Evolutionary conservation across 1,284 basidiomycete species (phyloP).

Genomic region (Rhodotorula sp.): DNA sequence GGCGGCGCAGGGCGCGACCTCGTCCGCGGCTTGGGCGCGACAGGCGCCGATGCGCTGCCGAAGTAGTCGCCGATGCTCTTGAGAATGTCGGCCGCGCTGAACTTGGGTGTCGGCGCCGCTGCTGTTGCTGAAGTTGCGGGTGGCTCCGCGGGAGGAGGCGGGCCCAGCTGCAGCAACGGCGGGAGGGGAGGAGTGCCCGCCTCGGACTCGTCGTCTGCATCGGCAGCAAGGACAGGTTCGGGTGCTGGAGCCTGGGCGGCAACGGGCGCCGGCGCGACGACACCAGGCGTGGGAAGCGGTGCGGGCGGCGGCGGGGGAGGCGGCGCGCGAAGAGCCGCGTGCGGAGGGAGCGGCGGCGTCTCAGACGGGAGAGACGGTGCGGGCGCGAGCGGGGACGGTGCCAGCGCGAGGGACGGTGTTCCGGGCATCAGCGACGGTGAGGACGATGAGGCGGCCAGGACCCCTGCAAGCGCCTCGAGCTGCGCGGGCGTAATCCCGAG

Average conservation of each 20-base stretch:
- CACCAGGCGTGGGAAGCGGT: neutral
- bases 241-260: neutral
- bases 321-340: conserved; percentile 1
- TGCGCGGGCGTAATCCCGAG: conserved; percentile 10
- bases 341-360: conserved; percentile 13
- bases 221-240: too few species aligned
- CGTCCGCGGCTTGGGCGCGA: neutral
- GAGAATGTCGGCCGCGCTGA: conserved; percentile 41
- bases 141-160: neutral
- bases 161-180: conserved; percentile 8
- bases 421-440: conserved; percentile 4
- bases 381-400: neutral
- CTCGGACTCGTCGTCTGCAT: conserved; percentile 17
- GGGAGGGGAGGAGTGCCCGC: conserved; percentile 33
- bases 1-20: neutral
- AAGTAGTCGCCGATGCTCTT: conserved; percentile 43
- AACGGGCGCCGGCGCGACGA: neutral
- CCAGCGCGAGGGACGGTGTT: neutral
- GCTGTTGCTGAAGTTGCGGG: neutral
- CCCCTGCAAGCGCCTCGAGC: conserved; percentile 12
- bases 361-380: conserved; percentile 5
- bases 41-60: neutral
- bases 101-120: neutral
- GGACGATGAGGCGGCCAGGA: neutral
- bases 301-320: conserved; percentile 4